These are phyloP conservation scores for Ogataea trehalophila DNA, from an alignment of 805 yeast species.

Conservation along the genomic window DNA sequence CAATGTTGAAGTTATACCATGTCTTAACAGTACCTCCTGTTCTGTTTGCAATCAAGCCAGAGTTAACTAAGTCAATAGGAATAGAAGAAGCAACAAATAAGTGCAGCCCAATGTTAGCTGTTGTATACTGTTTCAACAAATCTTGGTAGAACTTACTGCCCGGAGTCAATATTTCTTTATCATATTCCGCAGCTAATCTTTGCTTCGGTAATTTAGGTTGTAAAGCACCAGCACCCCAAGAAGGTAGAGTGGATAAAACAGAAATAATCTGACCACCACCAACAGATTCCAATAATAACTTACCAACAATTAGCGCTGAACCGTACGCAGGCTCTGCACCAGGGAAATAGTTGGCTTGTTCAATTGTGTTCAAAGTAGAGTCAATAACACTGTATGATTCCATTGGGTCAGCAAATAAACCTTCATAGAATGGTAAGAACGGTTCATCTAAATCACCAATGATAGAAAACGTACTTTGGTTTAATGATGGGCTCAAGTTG, in stretches of 20 bases:
- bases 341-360: conserved; percentile 36
- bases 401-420: conserved; percentile 74
- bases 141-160: conserved; percentile 58
- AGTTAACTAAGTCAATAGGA: conserved; percentile 63
- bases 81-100: conserved; percentile 63
- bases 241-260: conserved; percentile 64
- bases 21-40: conserved; percentile 69
- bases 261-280: conserved; percentile 87
- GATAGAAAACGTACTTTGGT: conserved; percentile 53
- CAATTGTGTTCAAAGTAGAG: conserved; percentile 59
- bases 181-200: conserved; percentile 35
- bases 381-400: conserved; percentile 63
- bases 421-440: conserved; percentile 73
- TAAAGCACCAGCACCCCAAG: conserved; percentile 74
- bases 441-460: conserved; percentile 72
- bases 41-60: conserved; percentile 55
- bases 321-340: conserved; percentile 70
- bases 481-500: conserved; percentile 54
- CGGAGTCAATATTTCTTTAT: conserved; percentile 49
- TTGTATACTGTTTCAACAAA: conserved; percentile 52
- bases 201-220: conserved; percentile 35
- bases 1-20: conserved; percentile 63
- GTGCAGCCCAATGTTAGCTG: conserved; percentile 67
- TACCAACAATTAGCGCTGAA: conserved; percentile 68
- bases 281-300: conserved; percentile 49